Conservation (phyloP, 257 asterid species). For the Solanum sitiens region DNA sequence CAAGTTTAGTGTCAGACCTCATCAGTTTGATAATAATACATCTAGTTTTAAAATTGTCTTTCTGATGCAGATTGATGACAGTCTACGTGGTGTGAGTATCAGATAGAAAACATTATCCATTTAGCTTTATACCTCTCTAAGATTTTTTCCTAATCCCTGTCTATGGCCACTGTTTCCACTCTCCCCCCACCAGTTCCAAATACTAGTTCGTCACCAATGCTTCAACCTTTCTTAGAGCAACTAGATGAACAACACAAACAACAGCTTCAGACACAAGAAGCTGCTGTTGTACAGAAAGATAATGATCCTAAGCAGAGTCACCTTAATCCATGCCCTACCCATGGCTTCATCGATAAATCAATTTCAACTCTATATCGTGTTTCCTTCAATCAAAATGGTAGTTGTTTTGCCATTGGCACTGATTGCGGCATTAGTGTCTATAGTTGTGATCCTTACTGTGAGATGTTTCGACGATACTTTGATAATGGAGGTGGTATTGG, state of each 20-base stretch:
- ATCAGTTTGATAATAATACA: not conserved
- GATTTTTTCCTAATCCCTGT: not conserved
- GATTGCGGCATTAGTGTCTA: constrained; percentile 81
- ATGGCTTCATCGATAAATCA: not conserved
- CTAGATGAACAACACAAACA: not conserved
- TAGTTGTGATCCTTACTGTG: constrained; percentile 72
- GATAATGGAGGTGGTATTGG: constrained; percentile 71
- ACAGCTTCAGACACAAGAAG: not conserved
- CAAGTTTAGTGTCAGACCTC: constrained; percentile 8
- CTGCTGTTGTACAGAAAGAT: not conserved
- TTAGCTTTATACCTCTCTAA: not conserved
- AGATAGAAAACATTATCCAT: not conserved
- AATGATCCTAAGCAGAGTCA: not conserved
- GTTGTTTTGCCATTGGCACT: constrained; percentile 91
- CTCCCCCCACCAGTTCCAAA: not conserved
- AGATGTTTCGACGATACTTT: constrained; percentile 80
- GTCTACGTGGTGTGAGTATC: not conserved
- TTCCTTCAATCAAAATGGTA: constrained; percentile 87
- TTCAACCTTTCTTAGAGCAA: not conserved
- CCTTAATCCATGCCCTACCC: not conserved
- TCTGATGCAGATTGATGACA: not conserved
- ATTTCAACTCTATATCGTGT: constrained; percentile 31
- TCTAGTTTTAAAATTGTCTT: not conserved
- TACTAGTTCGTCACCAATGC: not conserved
- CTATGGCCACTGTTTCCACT: not conserved